Evolutionary conservation across 1,284 basidiomycete species (phyloP).

Genomic region (Ganoderma multipileum): DNA sequence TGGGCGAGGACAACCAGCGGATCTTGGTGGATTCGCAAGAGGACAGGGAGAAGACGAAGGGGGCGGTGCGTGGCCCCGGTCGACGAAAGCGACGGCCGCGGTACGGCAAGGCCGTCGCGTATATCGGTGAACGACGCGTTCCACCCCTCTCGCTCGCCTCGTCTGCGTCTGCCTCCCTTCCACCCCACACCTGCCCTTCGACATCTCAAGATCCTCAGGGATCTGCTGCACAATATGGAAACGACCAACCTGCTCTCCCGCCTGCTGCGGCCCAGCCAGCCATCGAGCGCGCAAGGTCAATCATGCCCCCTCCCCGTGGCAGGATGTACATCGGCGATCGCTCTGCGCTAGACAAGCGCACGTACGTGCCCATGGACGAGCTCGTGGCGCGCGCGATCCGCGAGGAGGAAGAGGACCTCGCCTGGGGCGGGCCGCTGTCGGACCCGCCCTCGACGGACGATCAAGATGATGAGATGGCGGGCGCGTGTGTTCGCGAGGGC

Average conservation of each 20-base stretch:
- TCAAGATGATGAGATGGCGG: not conserved
- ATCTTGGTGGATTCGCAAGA: constrained; percentile 8
- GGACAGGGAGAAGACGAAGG: not conserved
- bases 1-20: constrained; percentile 23
- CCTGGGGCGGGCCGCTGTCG: constrained; percentile 3
- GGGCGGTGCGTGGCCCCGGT: not conserved
- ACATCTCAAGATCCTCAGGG: not conserved
- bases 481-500: not conserved
- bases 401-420: constrained; percentile 4
- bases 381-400: constrained; percentile 10
- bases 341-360: constrained; percentile 12
- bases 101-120: constrained; percentile 17
- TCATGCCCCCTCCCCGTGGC: not conserved
- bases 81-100: not conserved
- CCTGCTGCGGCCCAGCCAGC: not conserved
- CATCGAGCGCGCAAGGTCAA: not conserved
- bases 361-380: constrained; percentile 21
- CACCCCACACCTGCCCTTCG: not conserved
- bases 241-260: not conserved
- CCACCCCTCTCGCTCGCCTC: not conserved
- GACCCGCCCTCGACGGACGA: constrained; percentile 4
- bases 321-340: constrained; percentile 26
- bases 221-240: not conserved
- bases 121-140: constrained; percentile 19
- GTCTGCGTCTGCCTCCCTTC: not conserved